These are phyloP conservation scores for Trypanosoma cruzi DNA, from an alignment of 208 protist genomes.

Conservation along the genomic window DNA sequence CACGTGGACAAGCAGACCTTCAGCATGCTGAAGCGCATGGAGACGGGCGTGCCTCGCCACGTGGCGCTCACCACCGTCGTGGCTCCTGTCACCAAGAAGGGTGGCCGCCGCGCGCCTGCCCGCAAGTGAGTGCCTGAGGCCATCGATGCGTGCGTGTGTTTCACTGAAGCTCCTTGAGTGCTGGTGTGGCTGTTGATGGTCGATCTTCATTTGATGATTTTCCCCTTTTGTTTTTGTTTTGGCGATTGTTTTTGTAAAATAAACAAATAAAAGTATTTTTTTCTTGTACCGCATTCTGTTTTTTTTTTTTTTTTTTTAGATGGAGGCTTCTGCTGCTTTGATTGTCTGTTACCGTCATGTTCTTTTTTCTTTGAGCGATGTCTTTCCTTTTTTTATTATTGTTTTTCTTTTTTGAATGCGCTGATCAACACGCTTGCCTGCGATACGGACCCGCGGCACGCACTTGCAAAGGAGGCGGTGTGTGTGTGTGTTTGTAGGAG, in stretches of 20 bases:
- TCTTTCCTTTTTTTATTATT: neutral
- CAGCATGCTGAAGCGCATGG: constrained; percentile 86
- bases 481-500: neutral
- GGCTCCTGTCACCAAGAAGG: constrained; percentile 33
- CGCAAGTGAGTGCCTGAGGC: constrained; percentile 55
- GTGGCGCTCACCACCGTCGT: constrained; percentile 37
- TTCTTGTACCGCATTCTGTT: neutral
- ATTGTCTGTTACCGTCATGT: neutral
- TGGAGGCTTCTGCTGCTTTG: neutral
- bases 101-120: constrained; percentile 28
- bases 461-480: neutral
- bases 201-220: constrained; percentile 27
- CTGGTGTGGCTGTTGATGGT: constrained; percentile 6
- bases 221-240: constrained; percentile 28
- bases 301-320: neutral
- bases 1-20: constrained; percentile 89
- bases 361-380: constrained; percentile 17
- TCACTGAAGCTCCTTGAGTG: too few relatives aligned
- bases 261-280: constrained; percentile 19
- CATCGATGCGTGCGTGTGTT: constrained; percentile 3
- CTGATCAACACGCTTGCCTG: too few relatives aligned
- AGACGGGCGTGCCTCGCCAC: constrained; percentile 84
- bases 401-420: neutral
- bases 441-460: neutral
- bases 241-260: neutral